Conservation (phyloP, 2,329 filamentous ascomycete genomes). For the Curvularia verruculosa region DNA sequence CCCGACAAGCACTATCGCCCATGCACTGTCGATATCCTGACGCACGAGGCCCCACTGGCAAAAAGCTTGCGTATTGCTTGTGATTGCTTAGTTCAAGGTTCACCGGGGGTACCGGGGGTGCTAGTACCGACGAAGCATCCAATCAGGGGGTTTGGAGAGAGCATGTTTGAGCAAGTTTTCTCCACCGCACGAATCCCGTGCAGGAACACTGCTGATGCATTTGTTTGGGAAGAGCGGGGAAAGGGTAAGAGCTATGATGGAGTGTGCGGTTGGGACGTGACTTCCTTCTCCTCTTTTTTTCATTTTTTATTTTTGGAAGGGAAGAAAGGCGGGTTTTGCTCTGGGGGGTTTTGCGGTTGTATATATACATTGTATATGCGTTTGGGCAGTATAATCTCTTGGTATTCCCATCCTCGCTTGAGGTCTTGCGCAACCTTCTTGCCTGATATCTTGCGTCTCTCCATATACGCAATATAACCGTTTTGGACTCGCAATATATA, state of each 20-base stretch:
- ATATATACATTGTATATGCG: too few relatives aligned
- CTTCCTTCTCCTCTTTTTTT: background rate
- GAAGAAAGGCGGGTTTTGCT: too few relatives aligned
- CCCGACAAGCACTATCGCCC: background rate
- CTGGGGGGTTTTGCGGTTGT: too few relatives aligned
- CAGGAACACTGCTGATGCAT: background rate
- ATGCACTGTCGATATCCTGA: background rate
- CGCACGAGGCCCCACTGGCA: background rate
- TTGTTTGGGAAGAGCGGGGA: too few relatives aligned
- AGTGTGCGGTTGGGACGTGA: too few relatives aligned
- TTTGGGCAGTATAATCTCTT: too few relatives aligned
- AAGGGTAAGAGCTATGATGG: too few relatives aligned
- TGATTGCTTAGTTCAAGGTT: background rate
- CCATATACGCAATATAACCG: too few relatives aligned
- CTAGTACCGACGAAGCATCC: background rate
- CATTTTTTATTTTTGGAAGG: too few relatives aligned
- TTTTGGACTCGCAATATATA: background rate
- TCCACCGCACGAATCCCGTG: background rate
- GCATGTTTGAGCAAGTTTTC: background rate
- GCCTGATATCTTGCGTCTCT: too few relatives aligned
- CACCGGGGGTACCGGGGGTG: background rate
- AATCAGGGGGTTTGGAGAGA: background rate
- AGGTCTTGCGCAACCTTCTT: too few relatives aligned
- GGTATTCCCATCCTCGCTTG: too few relatives aligned
- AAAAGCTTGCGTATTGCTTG: conserved; percentile 1